Evolutionary conservation across 495 filamentous ascomycete genomes (phyloP).

Genomic region (Penicillium coffeae): DNA sequence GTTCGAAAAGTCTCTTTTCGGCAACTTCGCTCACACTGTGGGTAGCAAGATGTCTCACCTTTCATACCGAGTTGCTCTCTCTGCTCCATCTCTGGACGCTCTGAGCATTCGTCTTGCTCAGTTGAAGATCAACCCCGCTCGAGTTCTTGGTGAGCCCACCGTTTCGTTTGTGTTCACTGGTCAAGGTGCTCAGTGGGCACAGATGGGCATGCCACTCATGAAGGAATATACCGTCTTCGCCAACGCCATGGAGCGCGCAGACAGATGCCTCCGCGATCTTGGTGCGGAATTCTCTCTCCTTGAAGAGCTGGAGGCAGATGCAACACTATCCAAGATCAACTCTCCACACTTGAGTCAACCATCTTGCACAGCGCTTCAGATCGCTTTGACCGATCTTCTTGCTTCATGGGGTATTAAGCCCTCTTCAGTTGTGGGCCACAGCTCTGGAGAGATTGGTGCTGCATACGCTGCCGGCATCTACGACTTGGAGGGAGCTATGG

Average conservation of each 20-base stretch:
- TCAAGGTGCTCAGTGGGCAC: constrained; percentile 41
- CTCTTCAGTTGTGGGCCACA: constrained; percentile 33
- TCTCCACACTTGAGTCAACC: constrained; percentile 30
- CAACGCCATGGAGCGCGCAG: constrained; percentile 16
- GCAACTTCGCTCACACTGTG: constrained; percentile 28
- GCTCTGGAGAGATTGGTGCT: constrained; percentile 40
- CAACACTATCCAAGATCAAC: constrained; percentile 11
- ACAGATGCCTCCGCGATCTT: constrained; percentile 15
- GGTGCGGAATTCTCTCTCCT: constrained; percentile 23
- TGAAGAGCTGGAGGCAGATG: constrained; percentile 9
- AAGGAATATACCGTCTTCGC: constrained; percentile 23
- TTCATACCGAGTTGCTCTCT: constrained; percentile 22
- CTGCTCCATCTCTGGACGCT: constrained; percentile 23
- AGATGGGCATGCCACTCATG: constrained; percentile 32
- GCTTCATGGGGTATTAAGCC: constrained; percentile 31
- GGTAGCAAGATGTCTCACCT: constrained; percentile 26
- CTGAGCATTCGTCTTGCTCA: constrained; percentile 22
- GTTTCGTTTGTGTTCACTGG: constrained; percentile 36
- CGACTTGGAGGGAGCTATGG: constrained; percentile 24
- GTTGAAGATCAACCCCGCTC: constrained; percentile 18
- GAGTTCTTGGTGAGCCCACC: constrained; percentile 17
- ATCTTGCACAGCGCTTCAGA: constrained; percentile 35
- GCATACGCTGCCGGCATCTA: constrained; percentile 33
- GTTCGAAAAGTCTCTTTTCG: constrained; percentile 26
- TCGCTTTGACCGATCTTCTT: constrained; percentile 33